Evolutionary conservation across 2,329 filamentous ascomycete species (phyloP).

Genomic region (Fusarium beomiforme): DNA sequence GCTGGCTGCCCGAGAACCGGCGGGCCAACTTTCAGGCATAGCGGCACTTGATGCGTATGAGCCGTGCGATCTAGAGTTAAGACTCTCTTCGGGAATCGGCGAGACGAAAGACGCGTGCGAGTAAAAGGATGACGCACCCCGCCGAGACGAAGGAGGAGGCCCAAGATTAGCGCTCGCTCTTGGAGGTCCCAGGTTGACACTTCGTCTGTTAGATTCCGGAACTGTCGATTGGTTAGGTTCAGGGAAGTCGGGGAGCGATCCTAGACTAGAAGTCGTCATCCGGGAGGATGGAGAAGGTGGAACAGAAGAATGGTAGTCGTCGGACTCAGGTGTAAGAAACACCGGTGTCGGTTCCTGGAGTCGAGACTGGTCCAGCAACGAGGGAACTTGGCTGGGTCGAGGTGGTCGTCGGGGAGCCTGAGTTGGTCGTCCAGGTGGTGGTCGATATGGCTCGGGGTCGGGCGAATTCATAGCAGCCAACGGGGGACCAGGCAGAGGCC

Average conservation of each 20-base stretch:
- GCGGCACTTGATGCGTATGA: constrained; percentile 79
- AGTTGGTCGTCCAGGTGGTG: constrained; percentile 60
- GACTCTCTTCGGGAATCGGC: constrained; percentile 78
- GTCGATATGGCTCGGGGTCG: constrained; percentile 57
- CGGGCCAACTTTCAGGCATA: constrained; percentile 75
- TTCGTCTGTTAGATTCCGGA: constrained; percentile 54
- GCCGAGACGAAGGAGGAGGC: constrained; percentile 68
- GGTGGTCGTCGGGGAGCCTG: constrained; percentile 66
- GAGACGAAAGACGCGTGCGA: constrained; percentile 75
- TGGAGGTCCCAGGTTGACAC: constrained; percentile 56
- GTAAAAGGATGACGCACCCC: constrained; percentile 72
- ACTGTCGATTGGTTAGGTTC: constrained; percentile 49
- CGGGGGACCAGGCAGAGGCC: constrained; percentile 59
- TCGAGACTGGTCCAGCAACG: constrained; percentile 65
- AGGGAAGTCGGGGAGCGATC: constrained; percentile 69
- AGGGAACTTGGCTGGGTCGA: constrained; percentile 68
- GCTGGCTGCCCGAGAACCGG: constrained; percentile 56
- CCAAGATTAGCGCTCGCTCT: constrained; percentile 65
- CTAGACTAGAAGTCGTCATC: constrained; percentile 63
- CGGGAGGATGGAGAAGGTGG: constrained; percentile 60
- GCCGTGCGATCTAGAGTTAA: constrained; percentile 64
- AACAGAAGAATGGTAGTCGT: constrained; percentile 53
- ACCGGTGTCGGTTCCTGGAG: constrained; percentile 65
- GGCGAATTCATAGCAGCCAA: constrained; percentile 45
- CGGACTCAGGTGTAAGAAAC: constrained; percentile 50